A percentile compares a stretch with the other conserved stretches of the same genome.
Conservation (phyloP, 495 filamentous ascomycete genomes). For the Trichoderma asperelloides region DNA sequence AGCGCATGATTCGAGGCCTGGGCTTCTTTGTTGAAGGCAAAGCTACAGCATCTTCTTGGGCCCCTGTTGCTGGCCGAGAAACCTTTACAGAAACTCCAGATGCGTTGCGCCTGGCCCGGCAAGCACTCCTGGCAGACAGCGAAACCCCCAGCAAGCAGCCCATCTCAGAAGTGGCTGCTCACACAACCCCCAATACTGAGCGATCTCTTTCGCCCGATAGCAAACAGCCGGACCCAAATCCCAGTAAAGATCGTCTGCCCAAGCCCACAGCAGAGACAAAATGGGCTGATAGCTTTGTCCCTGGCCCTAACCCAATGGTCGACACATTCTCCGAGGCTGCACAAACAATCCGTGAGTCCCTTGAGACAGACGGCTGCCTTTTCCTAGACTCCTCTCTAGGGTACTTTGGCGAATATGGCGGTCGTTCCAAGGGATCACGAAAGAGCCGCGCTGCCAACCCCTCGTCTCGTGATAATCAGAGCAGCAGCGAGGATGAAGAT, state of each 20-base stretch:
- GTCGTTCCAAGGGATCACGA: background rate
- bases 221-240: background rate
- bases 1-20: slow-evolving; percentile 51
- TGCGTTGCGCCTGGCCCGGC: background rate
- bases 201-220: background rate
- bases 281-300: background rate
- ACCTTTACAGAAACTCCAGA: background rate
- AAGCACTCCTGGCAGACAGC: background rate
- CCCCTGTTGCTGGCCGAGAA: background rate
- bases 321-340: slow-evolving; percentile 27
- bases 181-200: background rate
- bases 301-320: background rate
- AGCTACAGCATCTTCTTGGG: slow-evolving; percentile 14
- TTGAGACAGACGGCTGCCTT: slow-evolving; percentile 42
- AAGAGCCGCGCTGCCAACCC: background rate
- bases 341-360: slow-evolving; percentile 41
- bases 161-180: background rate
- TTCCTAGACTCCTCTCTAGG: slow-evolving; percentile 41
- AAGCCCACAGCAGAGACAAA: background rate
- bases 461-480: slow-evolving; percentile 2
- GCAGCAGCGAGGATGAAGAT: background rate
- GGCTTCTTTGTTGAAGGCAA: slow-evolving; percentile 55
- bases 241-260: background rate
- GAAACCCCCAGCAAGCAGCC: background rate
- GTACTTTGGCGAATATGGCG: slow-evolving; percentile 12